Evolutionary conservation across 129 eudicot genomes (phyloP).

Genomic region (Arctium lappa): DNA sequence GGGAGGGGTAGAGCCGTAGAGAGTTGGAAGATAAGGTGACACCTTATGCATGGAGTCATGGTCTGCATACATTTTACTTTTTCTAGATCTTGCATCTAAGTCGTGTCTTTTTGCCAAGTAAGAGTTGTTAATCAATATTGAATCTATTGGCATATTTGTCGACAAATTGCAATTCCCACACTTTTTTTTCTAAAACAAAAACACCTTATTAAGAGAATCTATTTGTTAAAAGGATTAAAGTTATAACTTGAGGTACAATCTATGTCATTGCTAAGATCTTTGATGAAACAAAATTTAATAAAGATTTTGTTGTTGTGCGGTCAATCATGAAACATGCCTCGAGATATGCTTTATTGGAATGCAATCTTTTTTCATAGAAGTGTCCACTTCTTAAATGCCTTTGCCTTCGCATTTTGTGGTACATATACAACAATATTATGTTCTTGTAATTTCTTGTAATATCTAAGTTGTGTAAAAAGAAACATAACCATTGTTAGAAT

Average conservation of each 20-base stretch:
- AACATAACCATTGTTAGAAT: too few relatives aligned
- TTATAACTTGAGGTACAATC: background rate
- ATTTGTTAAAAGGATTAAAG: background rate
- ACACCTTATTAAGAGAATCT: background rate
- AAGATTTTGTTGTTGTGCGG: background rate
- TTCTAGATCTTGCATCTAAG: background rate
- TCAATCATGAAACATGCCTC: background rate
- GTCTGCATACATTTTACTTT: background rate
- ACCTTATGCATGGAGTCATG: too few relatives aligned
- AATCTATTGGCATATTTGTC: background rate
- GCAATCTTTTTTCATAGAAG: background rate
- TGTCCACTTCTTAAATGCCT: background rate
- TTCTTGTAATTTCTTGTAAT: too few relatives aligned
- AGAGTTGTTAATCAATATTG: background rate
- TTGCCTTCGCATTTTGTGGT: background rate
- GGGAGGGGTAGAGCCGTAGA: too few relatives aligned
- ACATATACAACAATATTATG: background rate
- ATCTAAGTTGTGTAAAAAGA: background rate
- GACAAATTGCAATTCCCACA: background rate
- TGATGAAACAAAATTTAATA: background rate
- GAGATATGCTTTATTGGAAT: background rate
- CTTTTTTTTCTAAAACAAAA: background rate
- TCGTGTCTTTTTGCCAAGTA: background rate
- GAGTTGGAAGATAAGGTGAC: background rate
- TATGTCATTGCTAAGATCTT: background rate